These are phyloP conservation scores for Kluyveromyces marxianus DNA, from an alignment of 1,139 yeast species.

Conservation along the genomic window DNA sequence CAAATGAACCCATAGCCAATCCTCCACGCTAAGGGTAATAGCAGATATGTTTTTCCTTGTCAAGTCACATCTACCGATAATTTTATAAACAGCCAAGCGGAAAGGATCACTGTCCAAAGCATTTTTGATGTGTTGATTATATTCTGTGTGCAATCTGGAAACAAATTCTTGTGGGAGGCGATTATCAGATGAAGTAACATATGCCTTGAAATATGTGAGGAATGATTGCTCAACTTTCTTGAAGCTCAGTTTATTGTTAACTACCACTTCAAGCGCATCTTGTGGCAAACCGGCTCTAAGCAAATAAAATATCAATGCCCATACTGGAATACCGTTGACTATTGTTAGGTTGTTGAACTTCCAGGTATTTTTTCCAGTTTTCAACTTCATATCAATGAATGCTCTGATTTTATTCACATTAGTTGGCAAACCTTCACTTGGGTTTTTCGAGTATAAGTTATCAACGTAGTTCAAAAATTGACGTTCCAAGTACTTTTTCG, in stretches of 20 bases:
- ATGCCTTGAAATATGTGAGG: conserved; percentile 71
- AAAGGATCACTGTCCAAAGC: conserved; percentile 75
- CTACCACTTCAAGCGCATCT: conserved; percentile 63
- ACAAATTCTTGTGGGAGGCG: conserved; percentile 59
- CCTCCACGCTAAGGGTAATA: conserved; percentile 79
- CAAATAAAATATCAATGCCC: conserved; percentile 85
- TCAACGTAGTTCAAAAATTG: conserved; percentile 76
- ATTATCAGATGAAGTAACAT: conserved; percentile 47
- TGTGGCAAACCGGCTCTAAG: conserved; percentile 73
- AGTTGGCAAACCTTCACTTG: conserved; percentile 61
- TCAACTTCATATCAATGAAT: conserved; percentile 46
- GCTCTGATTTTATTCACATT: conserved; percentile 63
- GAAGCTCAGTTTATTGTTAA: conserved; percentile 50
- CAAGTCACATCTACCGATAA: conserved; percentile 81
- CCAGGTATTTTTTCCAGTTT: conserved; percentile 43
- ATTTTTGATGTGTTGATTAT: conserved; percentile 75
- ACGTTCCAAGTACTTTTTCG: conserved; percentile 56
- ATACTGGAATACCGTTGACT: conserved; percentile 79
- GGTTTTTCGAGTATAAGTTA: conserved; percentile 56
- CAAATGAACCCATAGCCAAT: conserved; percentile 95
- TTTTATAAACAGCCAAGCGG: conserved; percentile 82
- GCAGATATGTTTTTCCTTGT: conserved; percentile 65
- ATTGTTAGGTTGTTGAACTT: conserved; percentile 44
- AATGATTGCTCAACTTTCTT: conserved; percentile 81
- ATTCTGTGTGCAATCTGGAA: conserved; percentile 70